These are phyloP conservation scores for Sugiyamaella neomexicana DNA, from an alignment of 1,139 yeast species.

Conservation along the genomic window DNA sequence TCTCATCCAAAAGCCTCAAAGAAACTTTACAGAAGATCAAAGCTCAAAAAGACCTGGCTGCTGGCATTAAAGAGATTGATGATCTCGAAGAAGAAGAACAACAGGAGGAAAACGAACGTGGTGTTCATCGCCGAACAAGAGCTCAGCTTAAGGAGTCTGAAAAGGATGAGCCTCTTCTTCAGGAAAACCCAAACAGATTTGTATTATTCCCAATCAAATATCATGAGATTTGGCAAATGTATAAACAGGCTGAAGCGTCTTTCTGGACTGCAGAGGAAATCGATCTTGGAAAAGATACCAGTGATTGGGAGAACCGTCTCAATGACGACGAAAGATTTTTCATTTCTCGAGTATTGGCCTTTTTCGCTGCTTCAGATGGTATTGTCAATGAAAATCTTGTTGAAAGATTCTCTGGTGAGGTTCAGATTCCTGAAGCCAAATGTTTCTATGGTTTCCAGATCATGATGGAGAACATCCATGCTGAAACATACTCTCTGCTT, in stretches of 20 bases:
- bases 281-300: slow-evolving; percentile 85
- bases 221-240: slow-evolving; percentile 98
- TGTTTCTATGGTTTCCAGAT: slow-evolving; percentile 99
- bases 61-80: slow-evolving; percentile 26
- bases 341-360: slow-evolving; percentile 90
- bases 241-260: slow-evolving; percentile 98
- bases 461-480: slow-evolving; percentile 99
- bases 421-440: slow-evolving; percentile 96
- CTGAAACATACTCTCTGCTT: slow-evolving; percentile 92
- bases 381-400: slow-evolving; percentile 96
- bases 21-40: slow-evolving; percentile 27
- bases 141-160: slow-evolving; percentile 64
- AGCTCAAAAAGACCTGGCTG: slow-evolving; percentile 22
- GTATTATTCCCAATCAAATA: slow-evolving; percentile 96
- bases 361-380: slow-evolving; percentile 98
- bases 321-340: slow-evolving; percentile 89
- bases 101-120: slow-evolving; percentile 24
- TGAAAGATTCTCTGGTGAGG: slow-evolving; percentile 95
- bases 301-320: slow-evolving; percentile 85
- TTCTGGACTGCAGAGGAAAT: slow-evolving; percentile 99
- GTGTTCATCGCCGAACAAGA: slow-evolving; percentile 19
- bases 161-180: slow-evolving; percentile 83
- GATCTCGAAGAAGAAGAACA: slow-evolving; percentile 26
- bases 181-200: slow-evolving; percentile 85
- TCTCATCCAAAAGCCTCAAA: slow-evolving; percentile 27